These are phyloP conservation scores for Linnemannia elongata DNA, from an alignment of 192 early-diverging fungal genomes.

Conservation along the genomic window DNA sequence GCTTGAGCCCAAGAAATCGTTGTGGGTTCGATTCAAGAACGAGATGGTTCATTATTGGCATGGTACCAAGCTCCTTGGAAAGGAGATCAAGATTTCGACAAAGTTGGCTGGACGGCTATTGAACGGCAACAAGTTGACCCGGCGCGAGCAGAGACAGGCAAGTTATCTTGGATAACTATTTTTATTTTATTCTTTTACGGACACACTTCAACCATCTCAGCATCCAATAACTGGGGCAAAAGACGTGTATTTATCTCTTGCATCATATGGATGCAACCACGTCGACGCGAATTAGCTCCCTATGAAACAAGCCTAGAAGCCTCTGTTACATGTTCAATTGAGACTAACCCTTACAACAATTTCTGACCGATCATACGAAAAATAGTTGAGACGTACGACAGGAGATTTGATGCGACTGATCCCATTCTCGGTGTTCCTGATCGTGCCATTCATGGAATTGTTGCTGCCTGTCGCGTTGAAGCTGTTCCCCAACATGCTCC, in stretches of 20 bases:
- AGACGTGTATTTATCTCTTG: not conserved
- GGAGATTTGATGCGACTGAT: slow-evolving; percentile 89
- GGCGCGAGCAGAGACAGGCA: slow-evolving; percentile 88
- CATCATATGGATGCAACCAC: not conserved
- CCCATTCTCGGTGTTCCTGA: slow-evolving; percentile 92
- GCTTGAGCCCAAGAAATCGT: slow-evolving; percentile 66
- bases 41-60: slow-evolving; percentile 95
- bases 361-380: not conserved
- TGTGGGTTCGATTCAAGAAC: slow-evolving; percentile 86
- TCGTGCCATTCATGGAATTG: slow-evolving; percentile 97
- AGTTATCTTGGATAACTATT: not conserved
- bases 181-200: not conserved
- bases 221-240: not conserved
- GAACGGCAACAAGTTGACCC: slow-evolving; percentile 81
- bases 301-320: not conserved
- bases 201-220: not conserved
- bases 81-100: slow-evolving; percentile 89
- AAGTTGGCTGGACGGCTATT: slow-evolving; percentile 80
- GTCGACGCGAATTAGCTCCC: not conserved
- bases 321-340: not conserved
- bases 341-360: not conserved
- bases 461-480: slow-evolving; percentile 90
- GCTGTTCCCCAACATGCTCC: slow-evolving; percentile 96
- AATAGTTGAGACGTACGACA: slow-evolving; percentile 86
- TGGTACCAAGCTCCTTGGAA: slow-evolving; percentile 89